phyloP scores from a whole-genome alignment of 2,329 filamentous ascomycete genomes.

The Lasiodiplodia theobromae region DNA sequence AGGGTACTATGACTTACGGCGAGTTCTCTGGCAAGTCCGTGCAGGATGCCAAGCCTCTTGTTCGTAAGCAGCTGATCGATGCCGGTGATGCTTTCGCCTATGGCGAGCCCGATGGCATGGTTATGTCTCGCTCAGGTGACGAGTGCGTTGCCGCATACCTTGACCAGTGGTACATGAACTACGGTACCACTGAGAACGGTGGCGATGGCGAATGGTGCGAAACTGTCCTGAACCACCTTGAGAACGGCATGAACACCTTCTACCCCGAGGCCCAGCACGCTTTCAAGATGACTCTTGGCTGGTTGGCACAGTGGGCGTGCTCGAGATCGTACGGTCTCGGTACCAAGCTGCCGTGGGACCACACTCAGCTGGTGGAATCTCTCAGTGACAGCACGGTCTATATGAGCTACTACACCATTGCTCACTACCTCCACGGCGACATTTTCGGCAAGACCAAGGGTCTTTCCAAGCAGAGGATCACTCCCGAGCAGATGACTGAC shows the following conservation, averaged over 20 bases:
- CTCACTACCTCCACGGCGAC: slow-evolving; percentile 76
- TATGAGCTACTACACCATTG: slow-evolving; percentile 73
- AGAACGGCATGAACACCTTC: slow-evolving; percentile 78
- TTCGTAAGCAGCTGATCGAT: slow-evolving; percentile 78
- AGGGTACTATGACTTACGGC: slow-evolving; percentile 86
- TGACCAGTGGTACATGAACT: slow-evolving; percentile 98
- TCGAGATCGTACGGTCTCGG: slow-evolving; percentile 90
- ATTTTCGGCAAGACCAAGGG: slow-evolving; percentile 81
- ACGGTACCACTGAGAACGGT: slow-evolving; percentile 71
- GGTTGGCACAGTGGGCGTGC: slow-evolving; percentile 96
- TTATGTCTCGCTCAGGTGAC: slow-evolving; percentile 87
- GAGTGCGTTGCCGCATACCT: slow-evolving; percentile 92
- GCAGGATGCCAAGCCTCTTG: slow-evolving; percentile 84
- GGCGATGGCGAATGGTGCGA: slow-evolving; percentile 80
- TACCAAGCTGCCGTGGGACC: slow-evolving; percentile 94
- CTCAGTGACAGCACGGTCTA: slow-evolving; percentile 93
- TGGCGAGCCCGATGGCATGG: slow-evolving; percentile 88
- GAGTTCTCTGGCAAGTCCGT: slow-evolving; percentile 89
- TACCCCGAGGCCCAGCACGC: slow-evolving; percentile 62
- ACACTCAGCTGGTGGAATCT: slow-evolving; percentile 87
- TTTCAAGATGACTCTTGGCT: slow-evolving; percentile 85
- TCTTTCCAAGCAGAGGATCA: slow-evolving; percentile 65
- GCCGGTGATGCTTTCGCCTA: slow-evolving; percentile 85
- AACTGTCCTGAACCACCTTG: slow-evolving; percentile 57
- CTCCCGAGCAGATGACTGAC: slow-evolving; percentile 87